phyloP scores from a whole-genome alignment of 225 moss, liverwort and hornwort genomes.

The Polytrichum commune region DNA sequence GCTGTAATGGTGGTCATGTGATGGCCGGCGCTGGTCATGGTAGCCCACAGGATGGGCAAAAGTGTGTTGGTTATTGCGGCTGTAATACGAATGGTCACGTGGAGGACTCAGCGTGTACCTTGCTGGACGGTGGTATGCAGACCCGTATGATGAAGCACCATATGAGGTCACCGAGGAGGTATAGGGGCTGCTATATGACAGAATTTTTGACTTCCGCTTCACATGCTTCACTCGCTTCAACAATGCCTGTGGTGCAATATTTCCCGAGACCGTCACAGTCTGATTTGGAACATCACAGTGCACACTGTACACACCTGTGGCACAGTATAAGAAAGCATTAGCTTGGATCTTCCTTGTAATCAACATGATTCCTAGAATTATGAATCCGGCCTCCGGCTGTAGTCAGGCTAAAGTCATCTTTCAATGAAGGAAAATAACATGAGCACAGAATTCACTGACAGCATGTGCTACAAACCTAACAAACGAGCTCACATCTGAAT shows the following conservation, averaged over 20 bases:
- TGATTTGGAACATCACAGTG: constrained; percentile 38
- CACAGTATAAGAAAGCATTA: too few relatives aligned
- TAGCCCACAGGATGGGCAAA: neutral
- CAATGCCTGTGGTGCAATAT: constrained; percentile 31
- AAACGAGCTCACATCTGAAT: too few relatives aligned
- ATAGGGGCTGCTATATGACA: constrained; percentile 27
- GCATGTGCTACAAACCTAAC: too few relatives aligned
- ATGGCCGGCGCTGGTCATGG: neutral
- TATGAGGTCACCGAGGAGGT: neutral
- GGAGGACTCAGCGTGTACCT: constrained; percentile 21
- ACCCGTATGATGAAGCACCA: constrained; percentile 16
- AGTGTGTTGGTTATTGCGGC: constrained; percentile 7
- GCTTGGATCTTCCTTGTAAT: too few relatives aligned
- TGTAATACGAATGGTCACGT: constrained; percentile 9
- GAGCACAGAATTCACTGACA: too few relatives aligned
- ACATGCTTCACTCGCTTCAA: constrained; percentile 39
- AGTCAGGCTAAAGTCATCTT: too few relatives aligned
- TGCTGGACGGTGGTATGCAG: constrained; percentile 14
- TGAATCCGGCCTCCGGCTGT: too few relatives aligned
- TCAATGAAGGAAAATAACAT: too few relatives aligned
- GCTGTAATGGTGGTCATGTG: constrained; percentile 3
- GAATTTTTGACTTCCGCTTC: constrained; percentile 42
- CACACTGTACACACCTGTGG: constrained; percentile 41
- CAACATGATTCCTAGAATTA: too few relatives aligned
- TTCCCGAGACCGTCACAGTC: constrained; percentile 44